These are phyloP conservation scores for Cicer bijugum DNA, from an alignment of 306 rosid species.

Conservation along the genomic window DNA sequence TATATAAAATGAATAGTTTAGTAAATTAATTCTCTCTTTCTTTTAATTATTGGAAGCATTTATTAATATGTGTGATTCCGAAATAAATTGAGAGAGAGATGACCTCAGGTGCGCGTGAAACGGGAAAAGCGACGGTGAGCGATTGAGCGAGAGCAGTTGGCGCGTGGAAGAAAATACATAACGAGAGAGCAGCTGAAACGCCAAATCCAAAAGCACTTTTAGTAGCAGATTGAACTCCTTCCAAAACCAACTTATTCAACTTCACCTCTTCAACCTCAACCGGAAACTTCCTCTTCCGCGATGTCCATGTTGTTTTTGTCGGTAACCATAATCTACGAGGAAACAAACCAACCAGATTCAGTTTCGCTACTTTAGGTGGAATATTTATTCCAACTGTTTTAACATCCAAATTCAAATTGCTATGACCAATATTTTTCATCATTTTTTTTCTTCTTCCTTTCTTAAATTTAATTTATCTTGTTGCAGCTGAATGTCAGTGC, in stretches of 20 bases:
- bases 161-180: conserved; percentile 58
- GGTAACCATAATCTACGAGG: conserved; percentile 45
- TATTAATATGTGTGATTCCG: too few relatives aligned
- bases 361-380: conserved; percentile 37
- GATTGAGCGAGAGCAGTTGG: conserved; percentile 82
- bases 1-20: too few relatives aligned
- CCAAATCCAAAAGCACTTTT: conserved; percentile 66
- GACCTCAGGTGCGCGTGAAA: conserved; percentile 91
- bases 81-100: neutral
- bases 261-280: neutral
- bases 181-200: conserved; percentile 61
- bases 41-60: too few relatives aligned
- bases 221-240: conserved; percentile 48
- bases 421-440: conserved; percentile 59
- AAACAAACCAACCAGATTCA: conserved; percentile 40
- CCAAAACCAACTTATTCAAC: conserved; percentile 21
- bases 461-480: neutral
- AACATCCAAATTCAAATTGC: conserved; percentile 50
- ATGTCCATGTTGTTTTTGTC: neutral
- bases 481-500: neutral
- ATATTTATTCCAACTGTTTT: conserved; percentile 34
- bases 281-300: conserved; percentile 42
- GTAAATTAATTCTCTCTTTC: too few relatives aligned
- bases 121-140: conserved; percentile 92
- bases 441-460: neutral